A percentile compares a stretch with the other conserved stretches of the same genome.
phyloP scores from a whole-genome alignment of 2,329 filamentous ascomycete species.

The Sordariomycetes sp. region DNA sequence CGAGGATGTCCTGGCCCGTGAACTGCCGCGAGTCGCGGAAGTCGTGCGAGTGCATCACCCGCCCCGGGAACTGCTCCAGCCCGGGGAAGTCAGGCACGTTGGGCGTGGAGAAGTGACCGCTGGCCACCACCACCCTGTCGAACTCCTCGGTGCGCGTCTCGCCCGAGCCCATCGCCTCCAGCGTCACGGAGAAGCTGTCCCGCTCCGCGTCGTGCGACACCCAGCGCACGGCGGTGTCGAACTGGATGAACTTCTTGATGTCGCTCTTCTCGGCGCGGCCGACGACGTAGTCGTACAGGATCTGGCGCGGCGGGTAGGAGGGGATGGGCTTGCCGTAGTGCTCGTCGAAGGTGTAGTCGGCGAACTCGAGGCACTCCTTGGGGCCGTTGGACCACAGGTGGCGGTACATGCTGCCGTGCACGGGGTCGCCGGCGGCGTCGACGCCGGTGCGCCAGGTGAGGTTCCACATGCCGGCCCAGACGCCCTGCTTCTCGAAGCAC shows the following conservation, averaged over 20 bases:
- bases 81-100: constrained; percentile 50
- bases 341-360: background rate
- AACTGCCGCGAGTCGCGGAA: constrained; percentile 55
- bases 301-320: background rate
- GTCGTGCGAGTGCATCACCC: constrained; percentile 58
- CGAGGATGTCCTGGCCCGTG: constrained; percentile 24
- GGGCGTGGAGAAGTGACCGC: constrained; percentile 56
- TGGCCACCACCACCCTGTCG: constrained; percentile 55
- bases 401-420: background rate
- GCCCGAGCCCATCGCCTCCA: background rate
- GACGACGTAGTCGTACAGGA: background rate
- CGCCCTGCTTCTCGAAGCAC: background rate
- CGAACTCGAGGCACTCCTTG: background rate
- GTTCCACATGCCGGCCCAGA: background rate
- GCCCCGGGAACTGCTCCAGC: constrained; percentile 40
- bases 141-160: constrained; percentile 23
- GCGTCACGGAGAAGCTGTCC: background rate
- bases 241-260: background rate
- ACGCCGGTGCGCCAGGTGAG: background rate
- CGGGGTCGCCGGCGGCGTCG: background rate
- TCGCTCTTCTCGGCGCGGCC: background rate
- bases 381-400: background rate
- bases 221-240: background rate
- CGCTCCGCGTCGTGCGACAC: background rate
- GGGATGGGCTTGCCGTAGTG: background rate